phyloP scores from a whole-genome alignment of 2,329 filamentous ascomycete genomes.

The Sclerotinia borealis region DNA sequence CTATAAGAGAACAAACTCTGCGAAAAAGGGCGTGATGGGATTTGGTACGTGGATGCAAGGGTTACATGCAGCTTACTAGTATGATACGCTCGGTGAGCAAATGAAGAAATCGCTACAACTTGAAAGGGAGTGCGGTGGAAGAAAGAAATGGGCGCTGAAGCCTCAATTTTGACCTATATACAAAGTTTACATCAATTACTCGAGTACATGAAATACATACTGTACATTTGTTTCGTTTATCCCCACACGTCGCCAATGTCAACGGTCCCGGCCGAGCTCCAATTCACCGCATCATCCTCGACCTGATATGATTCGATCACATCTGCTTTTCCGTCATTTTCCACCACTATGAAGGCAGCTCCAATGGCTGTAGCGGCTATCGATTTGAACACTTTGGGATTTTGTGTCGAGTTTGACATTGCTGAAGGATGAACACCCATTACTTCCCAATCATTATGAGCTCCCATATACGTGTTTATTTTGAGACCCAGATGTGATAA shows the following conservation, averaged over 20 bases:
- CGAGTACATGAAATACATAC: neutral
- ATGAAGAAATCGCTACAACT: neutral
- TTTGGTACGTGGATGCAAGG: neutral
- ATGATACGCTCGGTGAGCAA: neutral
- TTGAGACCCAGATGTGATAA: neutral
- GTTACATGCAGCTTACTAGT: neutral
- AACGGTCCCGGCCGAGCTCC: neutral
- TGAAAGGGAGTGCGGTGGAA: too few species aligned
- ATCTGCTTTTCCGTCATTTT: neutral
- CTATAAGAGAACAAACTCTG: neutral
- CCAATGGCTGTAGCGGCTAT: slow-evolving; percentile 15
- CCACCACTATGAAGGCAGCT: slow-evolving; percentile 15
- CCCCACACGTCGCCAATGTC: slow-evolving; percentile 11
- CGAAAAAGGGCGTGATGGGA: neutral
- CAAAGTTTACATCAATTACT: neutral
- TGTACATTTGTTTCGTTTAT: neutral
- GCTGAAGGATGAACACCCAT: slow-evolving; percentile 10
- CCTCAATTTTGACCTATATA: neutral
- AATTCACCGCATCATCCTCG: neutral
- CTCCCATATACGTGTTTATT: slow-evolving; percentile 1
- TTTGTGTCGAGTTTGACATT: slow-evolving; percentile 16
- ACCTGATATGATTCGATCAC: neutral
- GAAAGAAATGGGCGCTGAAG: neutral
- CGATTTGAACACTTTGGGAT: slow-evolving; percentile 4
- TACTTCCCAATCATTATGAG: neutral